Evolutionary conservation across 768 basidiomycete species (phyloP).

Genomic region (Auriscalpium vulgare): DNA sequence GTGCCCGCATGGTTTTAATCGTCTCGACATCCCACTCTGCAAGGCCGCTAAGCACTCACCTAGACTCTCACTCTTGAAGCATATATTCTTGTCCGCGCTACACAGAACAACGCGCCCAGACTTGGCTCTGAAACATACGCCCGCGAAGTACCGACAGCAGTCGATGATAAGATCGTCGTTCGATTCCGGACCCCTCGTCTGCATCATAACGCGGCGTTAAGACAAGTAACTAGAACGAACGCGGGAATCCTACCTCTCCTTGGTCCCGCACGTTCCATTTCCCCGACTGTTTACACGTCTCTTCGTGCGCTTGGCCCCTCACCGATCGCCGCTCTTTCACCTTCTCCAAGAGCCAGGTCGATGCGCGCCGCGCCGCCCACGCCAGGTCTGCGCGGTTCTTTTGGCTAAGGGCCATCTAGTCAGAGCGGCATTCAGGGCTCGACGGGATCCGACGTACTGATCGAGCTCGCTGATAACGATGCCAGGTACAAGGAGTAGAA

Average conservation of each 20-base stretch:
- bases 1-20: neutral
- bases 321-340: conserved; percentile 48
- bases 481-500: conserved; percentile 62
- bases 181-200: conserved; percentile 26
- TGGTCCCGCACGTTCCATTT: conserved; percentile 50
- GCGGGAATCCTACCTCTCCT: conserved; percentile 32
- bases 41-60: conserved; percentile 5
- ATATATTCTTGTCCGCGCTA: conserved; percentile 64
- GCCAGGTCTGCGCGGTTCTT: conserved; percentile 8
- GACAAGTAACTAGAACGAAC: neutral
- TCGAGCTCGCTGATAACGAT: conserved; percentile 76
- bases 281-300: conserved; percentile 51
- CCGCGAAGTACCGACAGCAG: conserved; percentile 57
- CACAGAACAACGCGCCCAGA: conserved; percentile 42
- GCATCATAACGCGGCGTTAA: neutral
- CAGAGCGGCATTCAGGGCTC: neutral
- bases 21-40: neutral
- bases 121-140: conserved; percentile 25
- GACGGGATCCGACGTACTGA: conserved; percentile 35
- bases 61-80: conserved; percentile 38
- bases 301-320: conserved; percentile 53
- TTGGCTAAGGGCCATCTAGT: conserved; percentile 6
- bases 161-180: conserved; percentile 74
- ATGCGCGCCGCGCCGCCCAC: conserved; percentile 32
- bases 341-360: conserved; percentile 57